Conservation (phyloP, 2,329 filamentous ascomycete genomes). For the Nannizzia gypsea region DNA sequence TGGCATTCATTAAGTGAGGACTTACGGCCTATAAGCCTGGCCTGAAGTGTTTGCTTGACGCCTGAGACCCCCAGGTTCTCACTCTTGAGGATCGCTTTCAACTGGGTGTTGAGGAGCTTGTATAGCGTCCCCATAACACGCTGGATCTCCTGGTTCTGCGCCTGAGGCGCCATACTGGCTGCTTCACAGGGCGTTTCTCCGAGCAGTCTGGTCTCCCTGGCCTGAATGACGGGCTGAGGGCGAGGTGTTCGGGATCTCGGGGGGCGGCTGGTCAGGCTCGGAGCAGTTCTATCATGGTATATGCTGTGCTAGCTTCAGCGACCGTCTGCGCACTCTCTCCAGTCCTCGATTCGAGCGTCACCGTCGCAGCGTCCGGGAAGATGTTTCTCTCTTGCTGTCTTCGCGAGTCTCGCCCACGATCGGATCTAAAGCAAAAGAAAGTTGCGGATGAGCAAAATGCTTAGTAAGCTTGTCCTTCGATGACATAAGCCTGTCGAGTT, state of each 20-base stretch:
- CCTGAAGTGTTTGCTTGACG: constrained; percentile 72
- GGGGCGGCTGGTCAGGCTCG: background rate
- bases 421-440: background rate
- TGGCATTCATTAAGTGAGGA: constrained; percentile 19
- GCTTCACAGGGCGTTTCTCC: background rate
- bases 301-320: background rate
- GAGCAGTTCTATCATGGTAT: background rate
- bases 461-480: background rate
- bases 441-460: background rate
- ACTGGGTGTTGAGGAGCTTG: constrained; percentile 50
- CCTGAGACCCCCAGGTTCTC: constrained; percentile 69
- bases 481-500: background rate
- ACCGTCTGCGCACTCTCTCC: background rate
- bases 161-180: constrained; percentile 27
- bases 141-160: constrained; percentile 31
- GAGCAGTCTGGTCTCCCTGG: background rate
- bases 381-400: background rate
- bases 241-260: background rate
- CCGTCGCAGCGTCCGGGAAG: background rate
- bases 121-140: constrained; percentile 38
- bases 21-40: constrained; percentile 66
- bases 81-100: constrained; percentile 63
- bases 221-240: too few relatives aligned
- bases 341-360: background rate
- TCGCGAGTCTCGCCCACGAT: background rate